Evolutionary conservation across 495 filamentous ascomycete species (phyloP).

Genomic region (Hypoxylon rickii): DNA sequence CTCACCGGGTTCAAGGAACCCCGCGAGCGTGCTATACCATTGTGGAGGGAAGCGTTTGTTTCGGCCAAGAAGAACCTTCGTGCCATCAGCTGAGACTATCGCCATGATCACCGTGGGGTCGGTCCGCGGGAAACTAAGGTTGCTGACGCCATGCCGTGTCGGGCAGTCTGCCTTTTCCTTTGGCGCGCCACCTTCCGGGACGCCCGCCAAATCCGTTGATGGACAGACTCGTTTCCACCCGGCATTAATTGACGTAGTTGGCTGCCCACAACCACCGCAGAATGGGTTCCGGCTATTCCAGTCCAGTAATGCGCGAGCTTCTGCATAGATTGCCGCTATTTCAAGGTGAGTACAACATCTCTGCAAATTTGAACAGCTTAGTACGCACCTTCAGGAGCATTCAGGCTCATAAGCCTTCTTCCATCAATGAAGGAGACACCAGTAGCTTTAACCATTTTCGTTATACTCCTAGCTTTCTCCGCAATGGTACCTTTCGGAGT

Average conservation of each 20-base stretch:
- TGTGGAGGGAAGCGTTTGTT: slow-evolving; percentile 78
- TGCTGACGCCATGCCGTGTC: slow-evolving; percentile 75
- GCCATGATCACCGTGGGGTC: slow-evolving; percentile 97
- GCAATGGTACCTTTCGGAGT: slow-evolving; percentile 70
- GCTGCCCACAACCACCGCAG: slow-evolving; percentile 80
- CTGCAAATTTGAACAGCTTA: background rate
- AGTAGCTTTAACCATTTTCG: slow-evolving; percentile 37
- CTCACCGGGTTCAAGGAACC: slow-evolving; percentile 95
- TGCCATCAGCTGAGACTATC: slow-evolving; percentile 73
- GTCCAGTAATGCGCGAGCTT: slow-evolving; percentile 85
- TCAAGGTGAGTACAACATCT: slow-evolving; percentile 4
- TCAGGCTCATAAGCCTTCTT: slow-evolving; percentile 44
- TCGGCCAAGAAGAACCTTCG: slow-evolving; percentile 81
- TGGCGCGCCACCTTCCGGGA: slow-evolving; percentile 43
- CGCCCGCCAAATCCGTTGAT: slow-evolving; percentile 66
- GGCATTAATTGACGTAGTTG: slow-evolving; percentile 82
- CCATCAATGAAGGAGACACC: slow-evolving; percentile 36
- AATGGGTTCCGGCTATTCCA: slow-evolving; percentile 95
- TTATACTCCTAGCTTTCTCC: slow-evolving; percentile 58
- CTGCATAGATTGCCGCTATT: slow-evolving; percentile 86
- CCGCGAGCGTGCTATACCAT: slow-evolving; percentile 91
- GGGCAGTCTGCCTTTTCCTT: slow-evolving; percentile 68
- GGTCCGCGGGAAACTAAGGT: slow-evolving; percentile 89
- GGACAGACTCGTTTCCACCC: slow-evolving; percentile 93
- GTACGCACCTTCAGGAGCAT: slow-evolving; percentile 49